These are phyloP conservation scores for Trichoderma guizhouense DNA, from an alignment of 2,329 filamentous ascomycete species.

Conservation along the genomic window DNA sequence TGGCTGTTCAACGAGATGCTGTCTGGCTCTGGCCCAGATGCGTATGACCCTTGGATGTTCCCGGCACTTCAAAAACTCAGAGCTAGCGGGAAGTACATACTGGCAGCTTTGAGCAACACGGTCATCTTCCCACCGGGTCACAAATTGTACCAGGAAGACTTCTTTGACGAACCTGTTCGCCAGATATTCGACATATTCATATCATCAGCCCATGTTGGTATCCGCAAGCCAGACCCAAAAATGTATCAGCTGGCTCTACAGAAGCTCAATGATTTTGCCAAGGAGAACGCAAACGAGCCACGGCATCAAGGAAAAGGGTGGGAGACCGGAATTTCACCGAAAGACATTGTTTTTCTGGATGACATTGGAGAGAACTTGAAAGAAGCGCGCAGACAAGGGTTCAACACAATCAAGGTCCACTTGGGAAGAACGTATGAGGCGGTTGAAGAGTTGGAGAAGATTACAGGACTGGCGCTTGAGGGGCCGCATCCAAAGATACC, in stretches of 20 bases:
- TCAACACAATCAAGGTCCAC: slow-evolving; percentile 80
- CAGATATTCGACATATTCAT: slow-evolving; percentile 82
- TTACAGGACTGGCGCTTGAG: slow-evolving; percentile 65
- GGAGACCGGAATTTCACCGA: slow-evolving; percentile 51
- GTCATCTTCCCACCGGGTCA: slow-evolving; percentile 79
- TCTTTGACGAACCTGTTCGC: slow-evolving; percentile 55
- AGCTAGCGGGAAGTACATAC: slow-evolving; percentile 60
- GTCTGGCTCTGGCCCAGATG: slow-evolving; percentile 58
- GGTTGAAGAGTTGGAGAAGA: slow-evolving; percentile 72
- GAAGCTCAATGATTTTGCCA: slow-evolving; percentile 61
- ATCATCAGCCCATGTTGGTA: slow-evolving; percentile 77
- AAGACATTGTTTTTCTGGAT: slow-evolving; percentile 82
- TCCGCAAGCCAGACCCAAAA: slow-evolving; percentile 79
- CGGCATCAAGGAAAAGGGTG: slow-evolving; percentile 43
- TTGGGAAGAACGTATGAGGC: slow-evolving; percentile 76
- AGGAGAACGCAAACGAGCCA: slow-evolving; percentile 42
- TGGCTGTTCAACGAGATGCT: slow-evolving; percentile 92
- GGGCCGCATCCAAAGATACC: slow-evolving; percentile 52
- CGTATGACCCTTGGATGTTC: slow-evolving; percentile 82
- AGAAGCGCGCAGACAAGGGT: slow-evolving; percentile 68
- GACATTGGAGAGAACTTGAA: slow-evolving; percentile 94
- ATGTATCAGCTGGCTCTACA: slow-evolving; percentile 75
- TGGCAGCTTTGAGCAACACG: slow-evolving; percentile 88
- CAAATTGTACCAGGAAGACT: slow-evolving; percentile 54
- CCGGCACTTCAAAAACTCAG: slow-evolving; percentile 72